Conservation (phyloP, 306 rosid genomes). For the Hippophae rhamnoides region DNA sequence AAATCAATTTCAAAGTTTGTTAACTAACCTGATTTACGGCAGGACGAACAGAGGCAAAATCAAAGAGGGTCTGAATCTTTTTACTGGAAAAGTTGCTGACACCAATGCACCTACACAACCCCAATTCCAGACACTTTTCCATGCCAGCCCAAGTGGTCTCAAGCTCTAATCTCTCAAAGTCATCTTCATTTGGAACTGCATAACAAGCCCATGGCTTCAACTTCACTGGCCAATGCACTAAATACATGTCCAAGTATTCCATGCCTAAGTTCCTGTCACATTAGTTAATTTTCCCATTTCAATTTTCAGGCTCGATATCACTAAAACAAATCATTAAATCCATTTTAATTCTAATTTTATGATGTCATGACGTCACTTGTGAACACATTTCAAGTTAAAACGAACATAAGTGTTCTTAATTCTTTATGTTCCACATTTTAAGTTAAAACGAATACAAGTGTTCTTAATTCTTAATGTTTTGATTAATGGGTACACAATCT, state of each 20-base stretch:
- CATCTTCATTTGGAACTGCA: slow-evolving; percentile 66
- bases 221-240: slow-evolving; percentile 92
- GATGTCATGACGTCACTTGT: too few relatives aligned
- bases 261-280: slow-evolving; percentile 47
- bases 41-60: slow-evolving; percentile 58
- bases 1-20: not conserved
- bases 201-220: slow-evolving; percentile 72
- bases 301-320: not conserved
- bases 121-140: slow-evolving; percentile 76
- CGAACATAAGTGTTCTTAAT: too few relatives aligned
- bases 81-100: slow-evolving; percentile 84
- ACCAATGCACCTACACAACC: slow-evolving; percentile 71
- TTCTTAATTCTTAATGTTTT: too few relatives aligned
- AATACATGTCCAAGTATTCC: slow-evolving; percentile 81
- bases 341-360: too few relatives aligned
- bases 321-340: not conserved
- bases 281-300: not conserved
- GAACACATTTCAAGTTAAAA: too few relatives aligned
- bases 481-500: too few relatives aligned
- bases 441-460: too few relatives aligned
- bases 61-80: slow-evolving; percentile 44
- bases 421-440: too few relatives aligned
- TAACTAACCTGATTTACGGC: slow-evolving; percentile 62
- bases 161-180: slow-evolving; percentile 59
- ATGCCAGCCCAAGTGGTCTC: slow-evolving; percentile 72